Evolutionary conservation across 768 basidiomycete genomes (phyloP).

Genomic region (Hortiboletus campestris): DNA sequence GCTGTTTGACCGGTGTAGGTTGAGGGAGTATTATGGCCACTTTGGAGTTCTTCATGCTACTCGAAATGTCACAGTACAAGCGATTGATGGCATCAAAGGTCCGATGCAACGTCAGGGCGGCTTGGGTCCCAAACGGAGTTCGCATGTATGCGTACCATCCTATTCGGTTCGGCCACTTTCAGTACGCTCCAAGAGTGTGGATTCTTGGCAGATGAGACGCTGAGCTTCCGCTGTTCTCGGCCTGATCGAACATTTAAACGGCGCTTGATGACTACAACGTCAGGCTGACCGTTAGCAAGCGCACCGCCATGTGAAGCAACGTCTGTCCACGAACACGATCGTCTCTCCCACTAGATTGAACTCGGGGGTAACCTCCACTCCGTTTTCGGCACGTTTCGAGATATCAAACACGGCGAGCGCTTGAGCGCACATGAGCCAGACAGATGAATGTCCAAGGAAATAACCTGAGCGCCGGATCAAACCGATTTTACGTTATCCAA

Average conservation of each 20-base stretch:
- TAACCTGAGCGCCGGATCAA: slow-evolving; percentile 14
- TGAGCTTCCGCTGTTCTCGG: background rate
- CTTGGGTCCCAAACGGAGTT: too few relatives aligned
- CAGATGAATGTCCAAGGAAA: slow-evolving; percentile 23
- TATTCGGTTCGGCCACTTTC: background rate
- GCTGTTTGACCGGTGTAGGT: too few relatives aligned
- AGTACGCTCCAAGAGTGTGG: background rate
- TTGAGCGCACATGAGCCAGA: slow-evolving; percentile 30
- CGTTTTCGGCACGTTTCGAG: slow-evolving; percentile 39
- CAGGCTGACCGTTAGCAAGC: background rate
- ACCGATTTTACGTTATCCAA: background rate
- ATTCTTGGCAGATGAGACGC: background rate
- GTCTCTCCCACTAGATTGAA: slow-evolving; percentile 29
- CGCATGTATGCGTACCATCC: background rate
- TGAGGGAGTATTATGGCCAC: too few relatives aligned
- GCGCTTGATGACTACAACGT: slow-evolving; percentile 6
- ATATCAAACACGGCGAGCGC: slow-evolving; percentile 47
- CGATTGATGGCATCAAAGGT: too few relatives aligned
- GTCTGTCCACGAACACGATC: slow-evolving; percentile 1
- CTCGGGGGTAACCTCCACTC: slow-evolving; percentile 43
- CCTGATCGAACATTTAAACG: slow-evolving; percentile 16
- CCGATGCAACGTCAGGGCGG: too few relatives aligned
- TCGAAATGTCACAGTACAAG: too few relatives aligned
- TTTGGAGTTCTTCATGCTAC: too few relatives aligned
- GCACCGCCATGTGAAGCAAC: background rate